Evolutionary conservation across 1,284 basidiomycete genomes (phyloP), one percentile per base, ranked within the genome.

Genomic region (Cryptococcus sp.): DNA sequence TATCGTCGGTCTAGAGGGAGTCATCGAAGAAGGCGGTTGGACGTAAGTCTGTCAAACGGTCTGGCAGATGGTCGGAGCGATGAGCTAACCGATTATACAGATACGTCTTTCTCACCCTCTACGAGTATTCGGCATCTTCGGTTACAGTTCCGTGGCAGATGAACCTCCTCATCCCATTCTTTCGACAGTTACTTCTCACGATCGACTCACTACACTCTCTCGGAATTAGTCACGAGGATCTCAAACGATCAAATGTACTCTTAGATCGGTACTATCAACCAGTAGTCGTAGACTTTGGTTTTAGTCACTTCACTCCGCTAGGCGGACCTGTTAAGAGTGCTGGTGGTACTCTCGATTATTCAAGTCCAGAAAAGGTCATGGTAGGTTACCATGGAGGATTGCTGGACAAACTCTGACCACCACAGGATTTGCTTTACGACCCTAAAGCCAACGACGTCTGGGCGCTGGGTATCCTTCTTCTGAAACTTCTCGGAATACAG

Each of bases 221-320:
- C 34, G 63, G 67, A 6, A 54, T 77, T 53, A 67, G 63, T 37
- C 76, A 77, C 56, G 74, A 76, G 49, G 76, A 77, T 53, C 48
- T 77, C 52, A 77, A 77, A 55, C 70, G 71, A 6, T 66, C 70
- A 32, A 77, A 77, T 55, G 57, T 76, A 32, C 62, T 76, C 10
- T 55, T 74, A 23, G 62, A 65, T 43, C 34, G 50, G 6, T 11
- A 58, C 4, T 52, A 63, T 4, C 32, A 46, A 6, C 72, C 73
- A 0, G 52, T 66, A 5, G 53, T 76, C 3, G 70, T 69, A 10
- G 76, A 77, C 52, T 75, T 76, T 54, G 76, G 76, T 0, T 76
- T 77, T 55, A 66, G 67, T 31, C 71, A 72, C 36, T 73, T 77
- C 58, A 57, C 49, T 36, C 67, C 72, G 0, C 4, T 59, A 14